Conservation (phyloP, 441 rosid genomes). For the Arabidopsis lyrata region DNA sequence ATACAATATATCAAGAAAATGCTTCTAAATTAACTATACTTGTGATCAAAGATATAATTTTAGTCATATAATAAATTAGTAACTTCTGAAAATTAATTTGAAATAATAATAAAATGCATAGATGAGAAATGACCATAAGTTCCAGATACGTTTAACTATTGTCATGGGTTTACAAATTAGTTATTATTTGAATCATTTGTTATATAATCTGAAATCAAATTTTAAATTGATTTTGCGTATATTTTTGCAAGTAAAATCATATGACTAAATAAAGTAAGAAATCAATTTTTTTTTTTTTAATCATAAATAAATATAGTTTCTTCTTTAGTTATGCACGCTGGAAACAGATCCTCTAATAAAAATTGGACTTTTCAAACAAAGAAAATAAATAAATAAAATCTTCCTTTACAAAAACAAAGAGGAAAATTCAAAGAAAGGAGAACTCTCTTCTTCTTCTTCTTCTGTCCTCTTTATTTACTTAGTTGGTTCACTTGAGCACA, state of each 20-base stretch:
- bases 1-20: not conserved
- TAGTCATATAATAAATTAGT: not conserved
- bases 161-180: not conserved
- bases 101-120: not conserved
- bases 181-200: not conserved
- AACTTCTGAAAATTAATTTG: not conserved
- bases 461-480: slow-evolving; percentile 47
- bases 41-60: not conserved
- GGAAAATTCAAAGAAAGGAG: slow-evolving; percentile 42
- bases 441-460: slow-evolving; percentile 33
- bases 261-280: not conserved
- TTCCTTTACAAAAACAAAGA: slow-evolving; percentile 6
- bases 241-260: not conserved
- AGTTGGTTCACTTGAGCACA: slow-evolving; percentile 48
- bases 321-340: slow-evolving; percentile 18
- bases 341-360: slow-evolving; percentile 14
- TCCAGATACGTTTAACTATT: not conserved
- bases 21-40: not conserved
- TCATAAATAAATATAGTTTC: not conserved
- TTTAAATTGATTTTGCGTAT: not conserved
- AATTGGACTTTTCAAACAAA: slow-evolving; percentile 21
- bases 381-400: not conserved
- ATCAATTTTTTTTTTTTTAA: not conserved
- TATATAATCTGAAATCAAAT: not conserved
- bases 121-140: not conserved